Percentiles rank a stretch among this genome's conserved stretches.
Conservation (phyloP, 2,329 filamentous ascomycete species). For the Exophiala viscosa region DNA sequence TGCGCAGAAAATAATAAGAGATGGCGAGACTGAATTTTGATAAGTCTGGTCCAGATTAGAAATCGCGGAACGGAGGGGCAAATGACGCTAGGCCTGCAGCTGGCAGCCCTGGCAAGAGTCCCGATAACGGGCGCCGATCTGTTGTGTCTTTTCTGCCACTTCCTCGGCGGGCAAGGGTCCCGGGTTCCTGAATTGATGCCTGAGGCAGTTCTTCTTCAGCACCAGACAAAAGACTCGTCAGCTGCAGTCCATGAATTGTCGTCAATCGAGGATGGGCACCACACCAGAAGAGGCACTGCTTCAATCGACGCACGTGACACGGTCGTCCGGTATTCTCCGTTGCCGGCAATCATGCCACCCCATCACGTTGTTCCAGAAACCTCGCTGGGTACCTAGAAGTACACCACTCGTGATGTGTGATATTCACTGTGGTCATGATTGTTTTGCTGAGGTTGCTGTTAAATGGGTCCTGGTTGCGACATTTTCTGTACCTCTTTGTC, state of each 20-base stretch:
- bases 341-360: not conserved
- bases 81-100: constrained; percentile 3
- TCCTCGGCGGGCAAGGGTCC: not conserved
- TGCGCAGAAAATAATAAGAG: not conserved
- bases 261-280: too few species aligned
- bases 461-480: too few species aligned
- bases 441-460: too few species aligned
- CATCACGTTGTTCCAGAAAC: not conserved
- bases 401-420: not conserved
- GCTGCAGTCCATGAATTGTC: too few species aligned
- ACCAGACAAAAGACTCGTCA: not conserved
- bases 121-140: not conserved
- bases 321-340: not conserved
- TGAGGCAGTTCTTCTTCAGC: not conserved
- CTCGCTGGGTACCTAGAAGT: not conserved
- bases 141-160: not conserved
- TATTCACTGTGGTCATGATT: too few species aligned
- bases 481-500: too few species aligned
- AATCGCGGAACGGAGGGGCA: constrained; percentile 2
- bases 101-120: not conserved
- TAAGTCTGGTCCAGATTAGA: constrained; percentile 1
- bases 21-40: not conserved
- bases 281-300: too few species aligned
- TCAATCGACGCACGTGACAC: too few species aligned
- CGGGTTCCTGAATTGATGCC: not conserved